These are phyloP conservation scores for Gnomoniopsis smithogilvyi DNA, from an alignment of 2,329 filamentous ascomycete genomes.

Conservation along the genomic window DNA sequence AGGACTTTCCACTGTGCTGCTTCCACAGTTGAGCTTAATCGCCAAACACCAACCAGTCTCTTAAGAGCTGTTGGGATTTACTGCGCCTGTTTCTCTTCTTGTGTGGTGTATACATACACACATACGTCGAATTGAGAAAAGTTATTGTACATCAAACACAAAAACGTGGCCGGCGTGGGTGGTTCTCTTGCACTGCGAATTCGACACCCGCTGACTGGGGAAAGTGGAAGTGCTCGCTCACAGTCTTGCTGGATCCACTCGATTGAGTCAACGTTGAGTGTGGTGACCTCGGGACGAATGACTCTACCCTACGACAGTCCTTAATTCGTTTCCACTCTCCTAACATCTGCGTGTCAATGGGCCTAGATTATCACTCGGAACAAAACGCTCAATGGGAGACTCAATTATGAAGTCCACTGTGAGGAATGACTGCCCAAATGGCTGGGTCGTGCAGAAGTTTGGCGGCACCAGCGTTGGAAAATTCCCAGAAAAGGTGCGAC, in stretches of 20 bases:
- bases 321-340: not conserved
- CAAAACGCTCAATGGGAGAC: not conserved
- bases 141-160: not conserved
- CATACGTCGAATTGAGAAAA: not conserved
- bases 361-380: not conserved
- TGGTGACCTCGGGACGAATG: not conserved
- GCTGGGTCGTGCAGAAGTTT: slow-evolving; percentile 92
- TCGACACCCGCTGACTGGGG: not conserved
- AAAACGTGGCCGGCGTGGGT: not conserved
- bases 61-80: not conserved
- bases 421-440: slow-evolving; percentile 33
- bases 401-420: slow-evolving; percentile 23
- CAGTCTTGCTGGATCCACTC: slow-evolving; percentile 1
- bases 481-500: slow-evolving; percentile 66
- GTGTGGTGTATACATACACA: not conserved
- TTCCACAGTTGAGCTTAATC: not conserved
- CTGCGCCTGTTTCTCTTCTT: not conserved
- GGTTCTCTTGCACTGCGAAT: not conserved
- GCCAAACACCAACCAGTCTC: not conserved
- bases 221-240: too few relatives aligned
- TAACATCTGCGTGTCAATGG: not conserved
- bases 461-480: slow-evolving; percentile 95
- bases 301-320: not conserved
- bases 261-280: slow-evolving; percentile 6
- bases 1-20: not conserved